Evolutionary conservation across 1,284 basidiomycete species (phyloP), one percentile per base, ranked within the genome.

Genomic region (Irpex sp.): DNA sequence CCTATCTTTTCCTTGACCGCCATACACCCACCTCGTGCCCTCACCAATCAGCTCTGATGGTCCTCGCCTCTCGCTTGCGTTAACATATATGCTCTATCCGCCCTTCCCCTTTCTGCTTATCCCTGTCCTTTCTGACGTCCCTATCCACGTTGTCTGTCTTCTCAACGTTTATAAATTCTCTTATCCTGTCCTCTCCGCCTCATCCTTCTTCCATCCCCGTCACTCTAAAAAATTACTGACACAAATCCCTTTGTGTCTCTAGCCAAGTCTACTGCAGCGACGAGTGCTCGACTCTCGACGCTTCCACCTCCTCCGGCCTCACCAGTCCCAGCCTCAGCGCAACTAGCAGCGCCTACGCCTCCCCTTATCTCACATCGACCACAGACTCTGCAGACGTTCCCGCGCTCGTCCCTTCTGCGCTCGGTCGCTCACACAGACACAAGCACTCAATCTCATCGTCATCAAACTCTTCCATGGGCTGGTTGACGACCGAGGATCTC

Each of bases 261-360:
- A 90, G 89, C 65, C 83, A 80, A 64, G 83, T 86, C 1, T 93
- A 92, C 75, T 93, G 90, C 78, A 88, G 85, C 72, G 84, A 87
- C 70, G 82, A 83, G 67, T 93, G 90, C 73, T 82, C 88, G 70
- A 78, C 73, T 67, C 75, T 80, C 50, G 90, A 92, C 75, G 75
- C 83, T 58, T 81, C 83, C 11, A 88, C 88, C 2, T 86, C 88
- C 1, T 50, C 49, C 17, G 19, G 49, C 56, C 78, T 87, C 43
- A 89, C 88, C 31, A 85, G 85, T 21, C 53, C 53, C 13, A 55
- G 53, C 53, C 26, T 35, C 6, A 55, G 53, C 3, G 81, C 86
- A 4, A 47, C 65, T 11, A 89, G 86, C 70, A 89, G 87, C 68
- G 79, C 83, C 47, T 81, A 87, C 66, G 84, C 88, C 13, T 92